These are phyloP conservation scores for Emericellopsis terricola DNA, from an alignment of 495 filamentous ascomycete genomes.

Conservation along the genomic window DNA sequence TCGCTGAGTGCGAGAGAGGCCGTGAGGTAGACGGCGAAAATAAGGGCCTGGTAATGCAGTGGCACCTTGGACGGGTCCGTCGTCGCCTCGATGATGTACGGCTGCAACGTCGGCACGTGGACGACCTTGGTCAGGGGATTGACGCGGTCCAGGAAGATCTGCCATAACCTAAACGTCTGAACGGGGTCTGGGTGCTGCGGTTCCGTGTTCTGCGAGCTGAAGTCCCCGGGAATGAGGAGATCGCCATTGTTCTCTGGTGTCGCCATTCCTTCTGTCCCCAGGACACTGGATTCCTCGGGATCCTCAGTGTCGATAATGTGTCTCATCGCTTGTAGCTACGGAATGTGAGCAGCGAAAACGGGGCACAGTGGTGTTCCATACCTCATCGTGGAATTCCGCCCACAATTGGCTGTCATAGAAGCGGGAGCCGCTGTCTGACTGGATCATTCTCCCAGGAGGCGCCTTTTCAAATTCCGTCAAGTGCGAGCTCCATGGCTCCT, in stretches of 20 bases:
- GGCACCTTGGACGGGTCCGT: conserved; percentile 20
- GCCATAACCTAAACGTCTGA: conserved; percentile 54
- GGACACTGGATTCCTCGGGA: conserved; percentile 6
- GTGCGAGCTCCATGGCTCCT: too few relatives aligned
- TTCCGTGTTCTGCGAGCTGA: conserved; percentile 12
- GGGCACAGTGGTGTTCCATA: conserved; percentile 7
- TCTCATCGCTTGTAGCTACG: conserved; percentile 26
- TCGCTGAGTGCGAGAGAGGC: conserved; percentile 25
- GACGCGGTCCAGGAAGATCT: conserved; percentile 46
- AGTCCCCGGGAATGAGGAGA: conserved; percentile 14
- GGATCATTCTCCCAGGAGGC: conserved; percentile 10
- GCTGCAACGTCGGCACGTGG: conserved; percentile 45
- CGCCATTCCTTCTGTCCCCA: conserved; percentile 4
- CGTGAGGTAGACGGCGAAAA: conserved; percentile 36
- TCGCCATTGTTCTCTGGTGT: conserved; percentile 22
- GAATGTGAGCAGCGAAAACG: conserved; percentile 1
- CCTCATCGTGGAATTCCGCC: conserved; percentile 23
- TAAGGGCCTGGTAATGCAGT: conserved; percentile 28
- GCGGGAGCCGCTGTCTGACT: conserved; percentile 23
- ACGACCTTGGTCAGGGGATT: conserved; percentile 55
- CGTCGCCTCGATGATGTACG: conserved; percentile 25
- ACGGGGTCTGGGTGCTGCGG: conserved; percentile 41
- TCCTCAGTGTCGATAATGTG: conserved; percentile 26
- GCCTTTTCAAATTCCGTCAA: too few relatives aligned
- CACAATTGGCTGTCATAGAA: conserved; percentile 27